Evolutionary conservation across 805 yeast genomes (phyloP).

Genomic region (Candida incommunis): DNA sequence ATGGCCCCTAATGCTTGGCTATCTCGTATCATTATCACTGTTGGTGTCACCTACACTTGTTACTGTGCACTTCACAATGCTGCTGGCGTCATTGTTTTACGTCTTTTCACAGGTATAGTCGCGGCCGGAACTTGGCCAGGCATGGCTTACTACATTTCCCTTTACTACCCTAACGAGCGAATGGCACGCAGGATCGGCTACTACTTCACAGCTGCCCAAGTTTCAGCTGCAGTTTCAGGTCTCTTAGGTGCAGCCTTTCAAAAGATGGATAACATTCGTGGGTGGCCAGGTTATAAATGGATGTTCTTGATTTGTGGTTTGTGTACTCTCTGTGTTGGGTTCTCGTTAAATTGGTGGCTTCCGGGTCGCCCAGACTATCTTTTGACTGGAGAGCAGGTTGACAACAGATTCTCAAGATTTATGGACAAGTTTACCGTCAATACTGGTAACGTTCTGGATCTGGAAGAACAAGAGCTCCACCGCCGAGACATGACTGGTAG

Average conservation of each 20-base stretch:
- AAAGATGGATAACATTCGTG: constrained; percentile 56
- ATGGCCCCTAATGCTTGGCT: constrained; percentile 80
- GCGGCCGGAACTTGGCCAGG: constrained; percentile 92
- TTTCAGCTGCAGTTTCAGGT: constrained; percentile 85
- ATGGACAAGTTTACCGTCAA: constrained; percentile 6
- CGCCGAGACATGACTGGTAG: constrained; percentile 43
- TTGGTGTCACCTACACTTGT: constrained; percentile 67
- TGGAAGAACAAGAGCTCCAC: constrained; percentile 41
- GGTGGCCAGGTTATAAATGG: constrained; percentile 80
- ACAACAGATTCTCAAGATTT: constrained; percentile 3
- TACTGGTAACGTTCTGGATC: constrained; percentile 33
- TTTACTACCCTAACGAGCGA: constrained; percentile 76
- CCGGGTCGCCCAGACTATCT: constrained; percentile 55
- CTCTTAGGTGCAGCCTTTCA: constrained; percentile 81
- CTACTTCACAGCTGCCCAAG: constrained; percentile 82
- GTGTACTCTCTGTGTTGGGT: constrained; percentile 49
- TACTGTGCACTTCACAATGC: constrained; percentile 45
- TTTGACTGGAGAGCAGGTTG: constrained; percentile 4
- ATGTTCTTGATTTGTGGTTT: constrained; percentile 65
- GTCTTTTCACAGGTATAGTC: constrained; percentile 60
- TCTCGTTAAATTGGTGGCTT: constrained; percentile 63
- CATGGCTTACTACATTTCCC: constrained; percentile 63
- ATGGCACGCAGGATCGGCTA: constrained; percentile 72
- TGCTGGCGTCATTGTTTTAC: constrained; percentile 51
- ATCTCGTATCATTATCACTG: constrained; percentile 58